A percentile compares a stretch with the other conserved stretches of the same genome.
These are phyloP conservation scores for Penicillium desertorum DNA, from an alignment of 495 filamentous ascomycete species.

Conservation along the genomic window DNA sequence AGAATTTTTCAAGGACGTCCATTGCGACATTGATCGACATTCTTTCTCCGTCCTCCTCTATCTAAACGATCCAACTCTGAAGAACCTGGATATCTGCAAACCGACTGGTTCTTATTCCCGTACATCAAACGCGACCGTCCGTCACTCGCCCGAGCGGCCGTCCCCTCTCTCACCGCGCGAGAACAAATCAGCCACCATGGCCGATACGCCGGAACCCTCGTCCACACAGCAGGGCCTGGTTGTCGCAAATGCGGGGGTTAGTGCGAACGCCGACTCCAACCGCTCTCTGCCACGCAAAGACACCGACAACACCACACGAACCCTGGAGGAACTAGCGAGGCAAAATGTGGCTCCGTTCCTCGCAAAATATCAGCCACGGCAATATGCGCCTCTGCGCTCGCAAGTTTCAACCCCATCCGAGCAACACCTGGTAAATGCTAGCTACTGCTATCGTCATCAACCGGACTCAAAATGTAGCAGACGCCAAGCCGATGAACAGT, in stretches of 20 bases:
- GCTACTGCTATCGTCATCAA: slow-evolving; percentile 93
- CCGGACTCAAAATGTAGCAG: slow-evolving; percentile 89
- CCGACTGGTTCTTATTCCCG: not conserved
- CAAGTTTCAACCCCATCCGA: slow-evolving; percentile 30
- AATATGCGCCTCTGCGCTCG: slow-evolving; percentile 69
- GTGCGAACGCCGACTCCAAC: slow-evolving; percentile 27
- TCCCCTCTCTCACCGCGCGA: not conserved
- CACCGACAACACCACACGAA: slow-evolving; percentile 26
- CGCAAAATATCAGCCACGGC: slow-evolving; percentile 76
- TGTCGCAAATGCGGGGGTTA: not conserved
- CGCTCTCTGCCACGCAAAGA: slow-evolving; percentile 21
- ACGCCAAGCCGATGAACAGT: slow-evolving; percentile 86
- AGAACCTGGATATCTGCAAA: not conserved
- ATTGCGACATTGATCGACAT: not conserved
- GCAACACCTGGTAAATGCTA: slow-evolving; percentile 62
- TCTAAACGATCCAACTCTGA: not conserved
- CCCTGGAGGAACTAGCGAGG: slow-evolving; percentile 48
- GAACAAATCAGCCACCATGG: slow-evolving; percentile 1
- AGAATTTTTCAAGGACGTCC: not conserved
- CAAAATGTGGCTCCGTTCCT: slow-evolving; percentile 77
- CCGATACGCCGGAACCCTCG: not conserved
- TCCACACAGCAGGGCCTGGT: not conserved
- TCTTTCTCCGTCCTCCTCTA: not conserved
- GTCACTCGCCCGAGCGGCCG: not conserved
- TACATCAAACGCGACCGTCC: not conserved